These are phyloP conservation scores for Fusarium neocosmosporiellum DNA, from an alignment of 2,329 filamentous ascomycete species.

Conservation along the genomic window DNA sequence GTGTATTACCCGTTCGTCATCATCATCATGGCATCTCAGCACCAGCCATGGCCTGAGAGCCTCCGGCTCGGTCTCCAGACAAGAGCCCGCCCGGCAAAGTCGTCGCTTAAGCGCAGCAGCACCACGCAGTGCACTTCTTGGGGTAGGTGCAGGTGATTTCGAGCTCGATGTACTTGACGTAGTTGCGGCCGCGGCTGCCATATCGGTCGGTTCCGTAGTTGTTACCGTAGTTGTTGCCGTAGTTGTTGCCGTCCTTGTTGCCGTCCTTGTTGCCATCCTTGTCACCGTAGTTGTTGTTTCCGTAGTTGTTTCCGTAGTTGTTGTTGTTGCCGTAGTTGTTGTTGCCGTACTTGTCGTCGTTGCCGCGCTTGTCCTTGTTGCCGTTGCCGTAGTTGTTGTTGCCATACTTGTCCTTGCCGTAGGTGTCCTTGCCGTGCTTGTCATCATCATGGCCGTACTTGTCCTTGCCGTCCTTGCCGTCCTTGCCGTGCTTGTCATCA, in stretches of 20 bases:
- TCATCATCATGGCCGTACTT: too few species aligned
- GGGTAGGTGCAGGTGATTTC: slow-evolving; percentile 17
- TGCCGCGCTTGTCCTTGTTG: neutral
- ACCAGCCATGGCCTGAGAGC: neutral
- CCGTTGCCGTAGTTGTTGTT: neutral
- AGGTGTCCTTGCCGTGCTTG: neutral
- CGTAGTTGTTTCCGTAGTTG: neutral
- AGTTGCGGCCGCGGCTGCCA: neutral
- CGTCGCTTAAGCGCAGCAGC: slow-evolving; percentile 21
- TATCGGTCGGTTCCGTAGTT: neutral
- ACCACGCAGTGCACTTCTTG: slow-evolving; percentile 27
- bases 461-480: neutral
- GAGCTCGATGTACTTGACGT: slow-evolving; percentile 21
- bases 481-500: neutral
- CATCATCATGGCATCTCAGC: neutral
- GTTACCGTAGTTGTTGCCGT: neutral
- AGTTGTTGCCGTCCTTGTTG: neutral
- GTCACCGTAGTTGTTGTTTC: neutral
- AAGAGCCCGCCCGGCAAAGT: neutral
- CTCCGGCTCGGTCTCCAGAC: neutral
- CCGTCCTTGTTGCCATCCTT: neutral
- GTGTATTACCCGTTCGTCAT: neutral
- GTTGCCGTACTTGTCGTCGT: neutral
- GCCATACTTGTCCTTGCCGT: neutral
- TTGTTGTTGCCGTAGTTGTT: too few species aligned